Conservation (phyloP, 352 stramenopile species). For the Thalassiosira hispida region DNA sequence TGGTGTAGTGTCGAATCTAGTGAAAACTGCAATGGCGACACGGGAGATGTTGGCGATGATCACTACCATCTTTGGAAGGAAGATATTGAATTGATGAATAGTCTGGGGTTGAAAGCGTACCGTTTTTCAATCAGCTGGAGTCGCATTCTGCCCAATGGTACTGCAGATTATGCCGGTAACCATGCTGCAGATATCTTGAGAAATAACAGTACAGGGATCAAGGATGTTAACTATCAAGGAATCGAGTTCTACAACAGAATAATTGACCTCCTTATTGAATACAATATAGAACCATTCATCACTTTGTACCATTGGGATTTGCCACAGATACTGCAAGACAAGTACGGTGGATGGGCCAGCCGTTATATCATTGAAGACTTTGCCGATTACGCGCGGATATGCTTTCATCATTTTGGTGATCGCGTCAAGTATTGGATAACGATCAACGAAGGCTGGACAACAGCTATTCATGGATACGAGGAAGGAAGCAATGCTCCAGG, state of each 20-base stretch:
- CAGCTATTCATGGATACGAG: slow-evolving; percentile 89
- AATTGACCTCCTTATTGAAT: slow-evolving; percentile 86
- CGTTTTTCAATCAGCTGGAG: slow-evolving; percentile 93
- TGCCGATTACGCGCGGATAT: slow-evolving; percentile 89
- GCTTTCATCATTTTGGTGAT: slow-evolving; percentile 90
- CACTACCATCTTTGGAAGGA: slow-evolving; percentile 90
- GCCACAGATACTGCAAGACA: slow-evolving; percentile 88
- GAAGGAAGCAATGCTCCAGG: slow-evolving; percentile 88
- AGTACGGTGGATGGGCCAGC: slow-evolving; percentile 85
- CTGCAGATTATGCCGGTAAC: slow-evolving; percentile 20
- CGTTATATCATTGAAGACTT: slow-evolving; percentile 65
- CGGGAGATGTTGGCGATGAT: slow-evolving; percentile 92
- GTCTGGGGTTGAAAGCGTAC: slow-evolving; percentile 90
- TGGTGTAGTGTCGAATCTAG: slow-evolving; percentile 84
- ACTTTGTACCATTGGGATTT: slow-evolving; percentile 97
- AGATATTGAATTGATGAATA: slow-evolving; percentile 93
- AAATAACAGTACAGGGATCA: slow-evolving; percentile 25
- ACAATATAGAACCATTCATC: slow-evolving; percentile 90
- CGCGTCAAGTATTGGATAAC: slow-evolving; percentile 94
- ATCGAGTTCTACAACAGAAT: slow-evolving; percentile 93
- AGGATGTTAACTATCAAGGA: slow-evolving; percentile 87
- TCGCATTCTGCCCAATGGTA: slow-evolving; percentile 89
- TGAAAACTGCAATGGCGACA: slow-evolving; percentile 79
- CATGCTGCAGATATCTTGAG: not conserved
- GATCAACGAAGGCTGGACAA: slow-evolving; percentile 93